Base-by-base conservation (phyloP, 345 rosid species). In the Nephelium lappaceum region DNA sequence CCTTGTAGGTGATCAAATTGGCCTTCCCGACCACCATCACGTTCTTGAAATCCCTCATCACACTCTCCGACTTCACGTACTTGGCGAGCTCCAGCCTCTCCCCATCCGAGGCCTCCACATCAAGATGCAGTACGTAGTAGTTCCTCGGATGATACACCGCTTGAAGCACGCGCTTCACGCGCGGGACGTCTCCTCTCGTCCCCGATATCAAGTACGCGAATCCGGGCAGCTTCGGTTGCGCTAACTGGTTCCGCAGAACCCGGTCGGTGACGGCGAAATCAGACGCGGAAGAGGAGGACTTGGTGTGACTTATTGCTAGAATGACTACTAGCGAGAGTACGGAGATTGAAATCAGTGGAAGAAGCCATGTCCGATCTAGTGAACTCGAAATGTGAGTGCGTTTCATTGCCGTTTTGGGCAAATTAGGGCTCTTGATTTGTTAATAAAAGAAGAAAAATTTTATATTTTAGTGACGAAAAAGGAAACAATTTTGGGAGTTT, bases 21-120 rank as follows among this genome's bases (percentile, higher is more conserved):
- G 97, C 90, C 53, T 90, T 87, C 47, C 96, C 98, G 68, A 92
- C 82, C 49, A 93, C 97, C 94, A 91, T 88, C 77, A 95, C 99
- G 61, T 95, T 95, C 83, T 86, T 79, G 47, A 91, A 85, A 72
- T 77, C 88, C 83, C 89, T 72, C 67, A 86, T 61, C 77, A 69
- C 90, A 8, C 74, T 75, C 83, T 93, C 97, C 78, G 92, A 88
- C 77, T 87, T 90, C 77, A 83, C 96, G 55, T 83, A 90, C 88
- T 85, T 92, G 0, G 98, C 97, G 21, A 95, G 84, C 77, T 92
- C 99, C 11, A 91, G 38, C 79, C 99, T 84, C 79, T 95, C 98
- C 19, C 81, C 76, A 25, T 92, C 97, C 18, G 92, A 82, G n/a
- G 99, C 96, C 71, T 93, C 97, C 1, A 88, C 86, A 88, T 95